Conservation (phyloP, 768 basidiomycete species). For the Glaciozyma martinii region DNA sequence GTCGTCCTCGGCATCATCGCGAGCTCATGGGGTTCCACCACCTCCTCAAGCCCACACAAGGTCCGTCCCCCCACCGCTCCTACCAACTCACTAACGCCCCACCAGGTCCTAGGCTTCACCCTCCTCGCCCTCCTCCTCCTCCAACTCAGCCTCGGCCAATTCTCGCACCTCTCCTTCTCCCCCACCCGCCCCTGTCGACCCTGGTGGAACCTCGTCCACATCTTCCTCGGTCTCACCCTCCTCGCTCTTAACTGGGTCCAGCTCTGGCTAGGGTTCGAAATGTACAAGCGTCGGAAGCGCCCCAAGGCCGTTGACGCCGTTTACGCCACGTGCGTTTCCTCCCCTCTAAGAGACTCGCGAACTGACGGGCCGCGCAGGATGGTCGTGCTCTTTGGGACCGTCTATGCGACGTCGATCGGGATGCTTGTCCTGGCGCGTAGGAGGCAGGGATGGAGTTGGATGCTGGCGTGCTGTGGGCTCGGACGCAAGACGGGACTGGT, state of each 20-base stretch:
- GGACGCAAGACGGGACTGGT: no score
- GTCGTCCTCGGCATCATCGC: conserved; percentile 3
- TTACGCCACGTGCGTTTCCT: not conserved
- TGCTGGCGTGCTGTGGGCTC: no score
- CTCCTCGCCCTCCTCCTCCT: not conserved
- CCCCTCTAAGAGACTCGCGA: not conserved
- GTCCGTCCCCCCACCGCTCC: not conserved
- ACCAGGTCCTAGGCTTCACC: conserved; percentile 1
- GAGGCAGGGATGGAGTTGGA: not conserved
- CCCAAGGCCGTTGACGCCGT: not conserved
- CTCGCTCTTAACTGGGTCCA: conserved; percentile 7
- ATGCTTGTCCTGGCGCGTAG: not conserved
- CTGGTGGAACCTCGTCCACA: conserved; percentile 10
- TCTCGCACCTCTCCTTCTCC: not conserved
- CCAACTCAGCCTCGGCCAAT: conserved; percentile 4
- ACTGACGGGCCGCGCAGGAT: not conserved
- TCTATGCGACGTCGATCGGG: not conserved
- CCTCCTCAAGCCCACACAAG: conserved; percentile 1
- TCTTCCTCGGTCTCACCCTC: conserved; percentile 18
- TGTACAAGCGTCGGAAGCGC: not conserved
- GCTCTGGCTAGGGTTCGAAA: not conserved
- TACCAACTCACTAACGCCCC: not conserved
- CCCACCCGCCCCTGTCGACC: not conserved
- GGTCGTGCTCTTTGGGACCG: not conserved
- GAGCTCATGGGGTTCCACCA: not conserved